Conservation (phyloP, 495 filamentous ascomycete genomes). For the Trichoderma gamsii region DNA sequence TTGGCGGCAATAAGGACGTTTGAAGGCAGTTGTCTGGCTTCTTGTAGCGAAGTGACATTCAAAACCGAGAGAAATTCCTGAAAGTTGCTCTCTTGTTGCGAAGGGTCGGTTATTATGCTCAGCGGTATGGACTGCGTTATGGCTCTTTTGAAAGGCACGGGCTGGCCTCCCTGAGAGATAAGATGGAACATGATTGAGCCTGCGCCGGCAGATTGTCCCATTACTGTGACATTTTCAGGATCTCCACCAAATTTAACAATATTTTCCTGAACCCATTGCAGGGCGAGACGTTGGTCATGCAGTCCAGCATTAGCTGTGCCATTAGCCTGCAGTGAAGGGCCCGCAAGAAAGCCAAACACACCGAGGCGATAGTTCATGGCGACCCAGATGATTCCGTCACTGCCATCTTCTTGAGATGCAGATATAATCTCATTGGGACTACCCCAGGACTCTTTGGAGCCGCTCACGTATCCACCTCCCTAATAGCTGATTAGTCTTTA, state of each 20-base stretch:
- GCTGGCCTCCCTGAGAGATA: neutral
- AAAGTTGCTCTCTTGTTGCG: neutral
- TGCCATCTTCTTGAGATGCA: neutral
- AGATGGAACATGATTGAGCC: conserved; percentile 61
- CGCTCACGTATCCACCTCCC: neutral
- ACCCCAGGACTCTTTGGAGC: neutral
- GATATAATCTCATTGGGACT: neutral
- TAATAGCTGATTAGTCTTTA: neutral
- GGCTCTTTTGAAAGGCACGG: neutral
- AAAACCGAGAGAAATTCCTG: neutral
- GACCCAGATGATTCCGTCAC: conserved; percentile 44
- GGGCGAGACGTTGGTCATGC: conserved; percentile 43
- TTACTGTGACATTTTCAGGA: conserved; percentile 54
- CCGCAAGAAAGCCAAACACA: conserved; percentile 48
- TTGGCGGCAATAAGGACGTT: neutral
- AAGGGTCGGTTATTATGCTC: neutral
- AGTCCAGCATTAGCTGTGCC: conserved; percentile 45
- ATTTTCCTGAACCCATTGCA: conserved; percentile 64
- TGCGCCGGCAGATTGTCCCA: conserved; percentile 64
- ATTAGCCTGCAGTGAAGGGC: conserved; percentile 38
- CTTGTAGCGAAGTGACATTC: neutral
- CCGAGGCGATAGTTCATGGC: conserved; percentile 59
- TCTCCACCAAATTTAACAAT: conserved; percentile 65
- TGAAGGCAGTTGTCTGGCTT: neutral
- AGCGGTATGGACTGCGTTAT: neutral